Base-by-base conservation (phyloP, 495 filamentous ascomycete genomes). In the Achaetomiella virescens region DNA sequence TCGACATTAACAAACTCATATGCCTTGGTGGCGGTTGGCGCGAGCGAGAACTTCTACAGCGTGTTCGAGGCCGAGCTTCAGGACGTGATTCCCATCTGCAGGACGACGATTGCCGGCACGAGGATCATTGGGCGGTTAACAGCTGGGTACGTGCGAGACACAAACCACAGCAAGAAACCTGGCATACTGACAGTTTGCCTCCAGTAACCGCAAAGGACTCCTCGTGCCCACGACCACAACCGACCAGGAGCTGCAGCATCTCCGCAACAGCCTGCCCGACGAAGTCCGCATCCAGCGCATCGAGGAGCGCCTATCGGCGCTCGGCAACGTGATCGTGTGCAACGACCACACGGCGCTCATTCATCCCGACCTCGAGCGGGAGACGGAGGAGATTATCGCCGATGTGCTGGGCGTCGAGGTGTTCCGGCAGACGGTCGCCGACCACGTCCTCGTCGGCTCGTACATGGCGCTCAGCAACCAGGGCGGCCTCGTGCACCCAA, bases 381-480 rank as follows among this genome's bases (percentile, higher is more conserved):
- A 97, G 74, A 92, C 90, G 11, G 90, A 95, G 72, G 90, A 95
- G 72, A 93, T 93, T 56, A 89, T 98, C 68, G 92, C 93, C 62
- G 93, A 98, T 69, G 88, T 95, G 59, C 83, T 98, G 9, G 93
- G 93, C 51, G 93, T 98, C 52, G 93, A 98, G 75, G 93, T 98
- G 15, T 98, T 97, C 80, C 84, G 95, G 53, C 93, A 98, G 78
- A 97, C 93, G 42, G 84, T 98, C 52, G 88, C 89, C 63, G 95
- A 97, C 72, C 96, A 97, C 69, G 93, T 97, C 57, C 83, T 98
- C 8, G 90, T 91, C 12, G 93, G 93, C 57, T 88, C 84, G 18
- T 98, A 98, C 78, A 97, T 97, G 89, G 79, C 88, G 45, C 81
- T 98, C 52, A 91, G 86, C 63, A 98, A 98, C 77, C 90, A 92